Base-by-base conservation (phyloP, 139 green algal genomes). In the Ettlia oleoabundans region DNA sequence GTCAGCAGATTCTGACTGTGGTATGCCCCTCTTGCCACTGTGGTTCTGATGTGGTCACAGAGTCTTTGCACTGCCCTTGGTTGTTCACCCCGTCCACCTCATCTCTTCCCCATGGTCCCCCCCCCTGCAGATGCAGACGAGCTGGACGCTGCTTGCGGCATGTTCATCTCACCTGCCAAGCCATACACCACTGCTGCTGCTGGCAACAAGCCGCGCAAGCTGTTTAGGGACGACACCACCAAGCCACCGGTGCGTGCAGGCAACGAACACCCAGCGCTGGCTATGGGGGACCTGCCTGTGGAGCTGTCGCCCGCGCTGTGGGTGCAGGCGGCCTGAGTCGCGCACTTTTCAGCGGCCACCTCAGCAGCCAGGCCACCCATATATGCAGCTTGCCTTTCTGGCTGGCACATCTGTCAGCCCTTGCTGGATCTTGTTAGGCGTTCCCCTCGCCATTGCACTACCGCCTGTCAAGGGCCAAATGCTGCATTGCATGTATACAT, bases 141-240 rank as follows among this genome's bases (percentile, higher is more conserved):
- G 19, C 76, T 83, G 65, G 78, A 67, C 2, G 78, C 66, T 5
- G 75, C 82, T 21, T 84, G 63, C 51, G 72, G 64, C 64, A 87
- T 87, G 83, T 84, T 87, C 51, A 51, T 87, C 51, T 83, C 73
- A 0, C 83, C 83, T 24, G 53, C 38, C 64, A 82, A 86, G 71
- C 7, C n/a, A 2, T 8, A 28, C n/a, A 2, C 68, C 3, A 67
- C 22, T 24, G 42, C 22, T 3, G 66, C 33, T 8, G 52, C 67
- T 15, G 40, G 47, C 55, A 78, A 84, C 79, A 84, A 84, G 79
- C 78, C 78, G 2, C 80, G 80, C 73, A 86, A 82, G 75, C 75
- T 86, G 55, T 86, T 83, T 41, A 28, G 32, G 58, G 58, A 81
- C 28, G 75, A 81, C 22, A 55, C 38, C 32, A 2, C 32, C 72